Evolutionary conservation across 2,329 filamentous ascomycete genomes (phyloP).

Genomic region (Apiospora sp.): DNA sequence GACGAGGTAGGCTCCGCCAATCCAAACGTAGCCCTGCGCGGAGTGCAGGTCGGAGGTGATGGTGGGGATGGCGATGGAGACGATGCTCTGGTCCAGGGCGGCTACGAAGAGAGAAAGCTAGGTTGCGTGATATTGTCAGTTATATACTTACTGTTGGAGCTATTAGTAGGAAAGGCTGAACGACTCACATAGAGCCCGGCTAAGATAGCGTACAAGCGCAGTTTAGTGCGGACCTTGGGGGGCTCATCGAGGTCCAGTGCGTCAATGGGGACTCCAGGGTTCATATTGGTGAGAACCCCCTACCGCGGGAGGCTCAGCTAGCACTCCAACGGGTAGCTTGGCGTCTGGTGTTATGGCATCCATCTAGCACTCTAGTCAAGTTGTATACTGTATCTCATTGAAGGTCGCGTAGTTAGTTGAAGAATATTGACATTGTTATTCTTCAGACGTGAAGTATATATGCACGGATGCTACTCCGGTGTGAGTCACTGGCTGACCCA

Average conservation of each 20-base stretch:
- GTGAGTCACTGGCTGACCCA: background rate
- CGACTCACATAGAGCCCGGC: conserved; percentile 35
- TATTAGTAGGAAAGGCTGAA: background rate
- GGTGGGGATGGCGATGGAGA: conserved; percentile 67
- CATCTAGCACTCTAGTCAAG: background rate
- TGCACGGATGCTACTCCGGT: background rate
- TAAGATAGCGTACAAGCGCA: conserved; percentile 36
- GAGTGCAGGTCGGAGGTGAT: conserved; percentile 62
- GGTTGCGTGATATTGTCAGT: background rate
- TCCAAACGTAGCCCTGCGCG: conserved; percentile 74
- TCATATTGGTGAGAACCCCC: conserved; percentile 5
- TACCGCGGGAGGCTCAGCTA: conserved; percentile 13
- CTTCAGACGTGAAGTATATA: background rate
- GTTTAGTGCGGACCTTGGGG: conserved; percentile 35
- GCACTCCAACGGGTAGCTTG: conserved; percentile 18
- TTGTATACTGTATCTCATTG: background rate
- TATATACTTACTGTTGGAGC: too few species aligned
- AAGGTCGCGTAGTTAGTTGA: background rate
- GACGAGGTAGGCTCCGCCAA: conserved; percentile 74
- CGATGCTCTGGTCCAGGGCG: conserved; percentile 70
- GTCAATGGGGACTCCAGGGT: conserved; percentile 23
- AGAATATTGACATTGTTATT: fast-evolving
- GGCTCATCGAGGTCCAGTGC: conserved; percentile 31
- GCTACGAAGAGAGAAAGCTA: conserved; percentile 63
- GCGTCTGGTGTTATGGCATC: background rate